phyloP scores from a whole-genome alignment of 2,329 filamentous ascomycete species.

The Fusarium verrucosum region DNA sequence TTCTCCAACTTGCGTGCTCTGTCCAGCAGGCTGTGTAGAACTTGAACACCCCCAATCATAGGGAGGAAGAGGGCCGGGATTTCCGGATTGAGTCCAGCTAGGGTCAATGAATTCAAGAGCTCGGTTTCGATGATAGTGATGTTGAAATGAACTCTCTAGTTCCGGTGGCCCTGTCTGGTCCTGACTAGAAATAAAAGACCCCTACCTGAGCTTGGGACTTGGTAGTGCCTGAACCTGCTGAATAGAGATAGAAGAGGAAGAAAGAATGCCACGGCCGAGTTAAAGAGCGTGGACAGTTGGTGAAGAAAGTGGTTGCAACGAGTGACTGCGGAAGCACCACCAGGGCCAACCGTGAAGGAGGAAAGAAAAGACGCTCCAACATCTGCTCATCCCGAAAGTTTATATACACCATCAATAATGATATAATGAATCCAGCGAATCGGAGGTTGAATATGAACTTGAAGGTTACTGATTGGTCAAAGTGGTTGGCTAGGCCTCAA shows the following conservation, averaged over 20 bases:
- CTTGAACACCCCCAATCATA: slow-evolving; percentile 1
- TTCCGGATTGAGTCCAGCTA: not conserved
- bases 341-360: not conserved
- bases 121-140: not conserved
- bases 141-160: not conserved
- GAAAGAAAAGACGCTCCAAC: not conserved
- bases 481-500: slow-evolving; percentile 23
- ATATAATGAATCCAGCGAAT: not conserved
- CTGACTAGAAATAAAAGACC: not conserved
- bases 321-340: slow-evolving; percentile 8
- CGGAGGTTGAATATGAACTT: not conserved
- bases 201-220: not conserved
- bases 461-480: not conserved
- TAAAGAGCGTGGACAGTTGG: not conserved
- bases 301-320: not conserved
- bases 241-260: not conserved
- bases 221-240: not conserved
- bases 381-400: not conserved
- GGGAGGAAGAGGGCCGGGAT: not conserved
- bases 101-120: not conserved
- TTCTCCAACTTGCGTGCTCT: not conserved
- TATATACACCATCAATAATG: not conserved
- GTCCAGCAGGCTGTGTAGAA: slow-evolving; percentile 6
- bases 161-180: not conserved
- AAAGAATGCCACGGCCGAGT: not conserved